Base-by-base conservation (phyloP, 768 basidiomycete species). In the Filobasidium floriforme region DNA sequence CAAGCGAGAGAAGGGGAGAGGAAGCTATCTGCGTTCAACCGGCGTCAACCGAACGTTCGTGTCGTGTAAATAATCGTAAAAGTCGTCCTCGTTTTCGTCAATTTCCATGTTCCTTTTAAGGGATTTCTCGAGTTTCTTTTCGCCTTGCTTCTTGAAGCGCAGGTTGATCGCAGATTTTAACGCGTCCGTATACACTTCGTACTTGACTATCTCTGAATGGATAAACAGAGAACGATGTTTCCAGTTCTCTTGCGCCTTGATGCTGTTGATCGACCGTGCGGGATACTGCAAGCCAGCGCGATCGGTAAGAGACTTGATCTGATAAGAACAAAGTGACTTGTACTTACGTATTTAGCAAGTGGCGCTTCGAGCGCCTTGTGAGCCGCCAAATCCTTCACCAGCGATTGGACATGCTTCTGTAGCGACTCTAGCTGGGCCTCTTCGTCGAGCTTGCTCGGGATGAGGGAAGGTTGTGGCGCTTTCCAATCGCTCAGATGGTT, bases 401-500 rank as follows among this genome's bases (percentile, higher is more conserved):
- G 79, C 43, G 81, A 83, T 2, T 79, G 74, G 22, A 90, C 88
- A 77, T 98, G 92, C 76, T 86, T 89, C 73, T 85, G 85, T 46
- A 98, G 79, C 24, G 90, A 88, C 46, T 98, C 93, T 62, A 98
- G 79, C 75, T 99, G 96, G 1, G 85, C 80, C 80, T 99, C 94
- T 75, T 99, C 96, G 72, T 93, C 90, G 54, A 97, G 87, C 29
- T 82, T 81, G 75, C 92, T 96, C 5, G 89, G 81, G 43, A 92
- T 86, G 9, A 87, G 84, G 18, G 94, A 89, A 0, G 89, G 87
- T 74, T 88, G 81, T 0, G 96, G 93, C 7, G 90, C 83, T 74
- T 92, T 93, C 96, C 96, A 99, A 60, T 99, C 96, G 72, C 87
- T 89, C 75, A 99, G 84, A 76, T 83, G 84, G 9, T 84, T 85